Evolutionary conservation across 2,329 filamentous ascomycete genomes (phyloP).

Genomic region (Rugonectria rugulosa): DNA sequence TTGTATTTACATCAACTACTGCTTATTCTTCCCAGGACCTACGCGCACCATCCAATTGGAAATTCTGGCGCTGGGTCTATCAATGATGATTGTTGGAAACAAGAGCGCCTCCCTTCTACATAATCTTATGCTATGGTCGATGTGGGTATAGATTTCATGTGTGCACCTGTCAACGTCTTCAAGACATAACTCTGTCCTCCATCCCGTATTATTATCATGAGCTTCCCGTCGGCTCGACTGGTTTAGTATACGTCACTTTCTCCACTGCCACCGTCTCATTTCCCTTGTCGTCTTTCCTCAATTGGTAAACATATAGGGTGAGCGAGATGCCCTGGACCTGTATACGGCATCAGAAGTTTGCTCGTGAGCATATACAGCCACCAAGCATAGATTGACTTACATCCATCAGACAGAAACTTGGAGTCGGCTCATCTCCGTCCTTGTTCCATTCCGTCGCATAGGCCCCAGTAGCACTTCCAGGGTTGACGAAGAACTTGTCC

Average conservation of each 20-base stretch:
- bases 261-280: conserved; percentile 83
- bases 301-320: conserved; percentile 92
- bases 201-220: conserved; percentile 46
- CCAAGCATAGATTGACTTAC: conserved; percentile 63
- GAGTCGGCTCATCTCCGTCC: conserved; percentile 76
- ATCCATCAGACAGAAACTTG: conserved; percentile 98
- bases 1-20: conserved; percentile 42
- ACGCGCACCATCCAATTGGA: conserved; percentile 29
- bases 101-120: conserved; percentile 24
- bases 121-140: conserved; percentile 18
- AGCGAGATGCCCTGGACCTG: conserved; percentile 96
- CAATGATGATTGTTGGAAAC: conserved; percentile 35
- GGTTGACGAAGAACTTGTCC: conserved; percentile 78
- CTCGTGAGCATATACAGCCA: neutral
- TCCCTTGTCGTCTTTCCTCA: conserved; percentile 79
- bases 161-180: conserved; percentile 30
- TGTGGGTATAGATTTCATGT: conserved; percentile 41
- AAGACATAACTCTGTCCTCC: conserved; percentile 14
- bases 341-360: conserved; percentile 33
- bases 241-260: conserved; percentile 87
- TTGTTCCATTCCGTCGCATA: conserved; percentile 65
- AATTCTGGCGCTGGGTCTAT: conserved; percentile 22
- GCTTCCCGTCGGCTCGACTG: conserved; percentile 64
- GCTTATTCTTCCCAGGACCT: conserved; percentile 27
- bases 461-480: conserved; percentile 71